Evolutionary conservation across 2,329 filamentous ascomycete species (phyloP), one percentile per base, ranked within the genome.

Genomic region (Claviceps sp.): DNA sequence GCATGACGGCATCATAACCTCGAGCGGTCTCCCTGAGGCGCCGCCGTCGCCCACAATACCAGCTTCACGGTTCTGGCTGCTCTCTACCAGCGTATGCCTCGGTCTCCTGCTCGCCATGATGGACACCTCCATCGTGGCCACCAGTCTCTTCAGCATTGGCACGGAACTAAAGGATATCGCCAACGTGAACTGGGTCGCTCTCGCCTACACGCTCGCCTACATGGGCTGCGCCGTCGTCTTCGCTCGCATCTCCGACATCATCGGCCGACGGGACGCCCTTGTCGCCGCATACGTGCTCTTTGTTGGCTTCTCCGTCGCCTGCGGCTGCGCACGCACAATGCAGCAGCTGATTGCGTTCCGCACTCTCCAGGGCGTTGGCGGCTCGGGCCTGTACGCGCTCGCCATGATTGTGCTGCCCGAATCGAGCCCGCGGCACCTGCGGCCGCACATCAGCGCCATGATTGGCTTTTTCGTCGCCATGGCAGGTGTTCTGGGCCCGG

Each of bases 111-210:
- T 82, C 47, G 75, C 79, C 30, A 72, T 80, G 58, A 61, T 81
- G n/a, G 78, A 82, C 60, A 73, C 74, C 1, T 78, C 78, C 3
- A 81, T 82, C 40, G 74, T 82, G 1, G 77, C 78, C 1, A 81
- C 78, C 13, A 75, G 75, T 45, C 62, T 82, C 9, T 75, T 75
- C 57, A 68, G 68, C n/a, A 81, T 82, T 47, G 74, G 73, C 1
- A 60, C 59, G 16, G 75, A 82, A 4, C 76, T 82, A 47, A 52
- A 69, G 11, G 66, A 69, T 14, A 57, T 75, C 2, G 62, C 67
- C 11, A 59, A 58, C 3, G 68, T 77, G 50, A 79, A 76, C 58
- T 78, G 75, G 75, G 70, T 80, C 0, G 75, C 75, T 0, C 65
- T 82, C 40, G 67, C 75, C 6, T 81, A 80, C 56, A 78, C 76